A percentile compares a stretch with the other conserved stretches of the same genome.
Conservation (phyloP, 768 basidiomycete species). For the Leccinum truebloodii region DNA sequence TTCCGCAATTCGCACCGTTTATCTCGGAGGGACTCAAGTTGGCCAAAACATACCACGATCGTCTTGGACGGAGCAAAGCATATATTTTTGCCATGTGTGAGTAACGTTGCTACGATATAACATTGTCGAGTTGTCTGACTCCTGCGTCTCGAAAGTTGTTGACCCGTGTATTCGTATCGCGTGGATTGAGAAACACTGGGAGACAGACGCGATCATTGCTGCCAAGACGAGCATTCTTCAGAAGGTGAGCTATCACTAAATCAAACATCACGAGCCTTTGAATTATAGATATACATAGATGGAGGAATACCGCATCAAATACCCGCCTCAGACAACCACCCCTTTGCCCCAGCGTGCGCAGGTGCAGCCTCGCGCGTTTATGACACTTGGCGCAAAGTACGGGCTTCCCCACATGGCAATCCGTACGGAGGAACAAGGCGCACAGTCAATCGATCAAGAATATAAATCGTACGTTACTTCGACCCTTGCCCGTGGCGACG, state of each 20-base stretch:
- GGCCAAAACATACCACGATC: neutral
- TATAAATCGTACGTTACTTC: conserved; percentile 2
- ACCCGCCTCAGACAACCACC: neutral
- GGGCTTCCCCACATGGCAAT: neutral
- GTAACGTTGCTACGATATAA: neutral
- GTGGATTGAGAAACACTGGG: conserved; percentile 1
- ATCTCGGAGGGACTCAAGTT: neutral
- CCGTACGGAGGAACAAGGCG: neutral
- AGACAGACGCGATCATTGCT: neutral
- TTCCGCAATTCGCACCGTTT: neutral
- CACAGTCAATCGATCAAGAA: conserved; percentile 1
- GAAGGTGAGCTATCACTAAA: neutral
- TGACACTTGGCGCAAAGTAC: neutral
- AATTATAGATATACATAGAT: neutral
- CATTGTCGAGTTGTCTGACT: no score
- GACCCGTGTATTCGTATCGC: neutral
- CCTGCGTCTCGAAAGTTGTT: neutral
- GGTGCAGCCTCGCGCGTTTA: neutral
- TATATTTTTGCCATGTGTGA: conserved; percentile 8
- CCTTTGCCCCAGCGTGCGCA: neutral
- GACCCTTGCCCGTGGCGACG: neutral
- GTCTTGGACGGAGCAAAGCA: neutral
- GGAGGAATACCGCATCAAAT: neutral
- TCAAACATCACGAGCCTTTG: no score
- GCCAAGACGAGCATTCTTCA: neutral